Percentiles rank a stretch among this genome's conserved stretches.
Conservation (phyloP, 257 asterid species). For the Cruciata laevipes region DNA sequence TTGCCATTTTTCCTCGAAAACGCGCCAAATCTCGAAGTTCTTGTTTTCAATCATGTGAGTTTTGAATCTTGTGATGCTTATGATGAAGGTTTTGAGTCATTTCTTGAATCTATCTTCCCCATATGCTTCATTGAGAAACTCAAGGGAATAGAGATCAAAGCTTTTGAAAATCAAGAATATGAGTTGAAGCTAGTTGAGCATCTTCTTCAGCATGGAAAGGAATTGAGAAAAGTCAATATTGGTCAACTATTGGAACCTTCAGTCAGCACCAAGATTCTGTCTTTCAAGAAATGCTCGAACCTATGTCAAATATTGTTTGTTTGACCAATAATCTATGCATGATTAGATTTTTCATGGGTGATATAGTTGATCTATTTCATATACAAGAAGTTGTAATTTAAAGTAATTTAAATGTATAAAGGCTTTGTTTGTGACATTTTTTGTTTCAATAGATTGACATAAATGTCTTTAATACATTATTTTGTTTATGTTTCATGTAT, state of each 20-base stretch:
- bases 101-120: neutral
- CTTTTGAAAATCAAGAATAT: neutral
- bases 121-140: neutral
- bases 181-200: slow-evolving; percentile 5
- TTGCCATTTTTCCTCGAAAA: neutral
- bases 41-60: neutral
- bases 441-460: no score
- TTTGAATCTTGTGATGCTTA: no score
- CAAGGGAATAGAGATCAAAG: neutral
- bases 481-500: no score
- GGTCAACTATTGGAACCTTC: neutral
- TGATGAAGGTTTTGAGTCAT: neutral
- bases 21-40: slow-evolving; percentile 1
- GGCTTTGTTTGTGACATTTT: no score
- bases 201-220: slow-evolving; percentile 1
- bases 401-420: no score
- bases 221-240: neutral
- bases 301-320: neutral
- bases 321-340: no score
- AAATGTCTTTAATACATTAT: no score
- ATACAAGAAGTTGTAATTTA: no score
- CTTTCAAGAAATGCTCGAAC: neutral
- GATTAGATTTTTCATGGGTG: no score
- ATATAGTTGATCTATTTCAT: no score
- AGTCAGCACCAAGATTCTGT: neutral